These are phyloP conservation scores for Fusarium sacchari DNA, from an alignment of 2,329 filamentous ascomycete species.

Conservation along the genomic window DNA sequence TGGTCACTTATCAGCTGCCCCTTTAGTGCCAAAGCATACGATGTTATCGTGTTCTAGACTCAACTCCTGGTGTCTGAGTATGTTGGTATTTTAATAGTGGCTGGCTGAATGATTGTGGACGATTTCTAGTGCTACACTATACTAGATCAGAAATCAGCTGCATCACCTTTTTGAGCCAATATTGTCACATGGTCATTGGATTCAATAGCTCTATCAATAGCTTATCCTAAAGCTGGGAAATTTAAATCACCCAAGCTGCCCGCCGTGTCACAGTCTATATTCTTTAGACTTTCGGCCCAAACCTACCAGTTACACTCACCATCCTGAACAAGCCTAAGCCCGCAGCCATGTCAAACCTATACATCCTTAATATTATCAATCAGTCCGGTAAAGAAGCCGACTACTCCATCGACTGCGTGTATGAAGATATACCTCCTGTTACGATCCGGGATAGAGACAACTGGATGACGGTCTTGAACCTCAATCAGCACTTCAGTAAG, in stretches of 20 bases:
- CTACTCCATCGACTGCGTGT: neutral
- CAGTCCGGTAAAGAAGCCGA: neutral
- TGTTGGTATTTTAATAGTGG: neutral
- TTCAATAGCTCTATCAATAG: neutral
- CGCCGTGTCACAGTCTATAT: no score
- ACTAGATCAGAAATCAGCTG: neutral
- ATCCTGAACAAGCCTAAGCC: accelerated
- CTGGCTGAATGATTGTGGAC: neutral
- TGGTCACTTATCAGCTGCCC: neutral
- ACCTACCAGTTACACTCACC: neutral
- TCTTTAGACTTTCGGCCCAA: accelerated
- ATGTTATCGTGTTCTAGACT: neutral
- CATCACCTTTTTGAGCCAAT: neutral
- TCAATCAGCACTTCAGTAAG: neutral
- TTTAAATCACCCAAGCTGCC: accelerated
- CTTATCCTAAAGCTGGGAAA: neutral
- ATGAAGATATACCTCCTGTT: neutral
- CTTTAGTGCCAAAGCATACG: neutral
- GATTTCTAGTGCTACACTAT: neutral
- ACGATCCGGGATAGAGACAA: neutral
- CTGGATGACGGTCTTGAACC: neutral
- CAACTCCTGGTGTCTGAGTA: accelerated
- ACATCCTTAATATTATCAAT: neutral
- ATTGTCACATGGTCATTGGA: neutral
- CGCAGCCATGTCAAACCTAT: neutral